Conservation (phyloP, 495 filamentous ascomycete genomes). For the Tetracladium setigerum region DNA sequence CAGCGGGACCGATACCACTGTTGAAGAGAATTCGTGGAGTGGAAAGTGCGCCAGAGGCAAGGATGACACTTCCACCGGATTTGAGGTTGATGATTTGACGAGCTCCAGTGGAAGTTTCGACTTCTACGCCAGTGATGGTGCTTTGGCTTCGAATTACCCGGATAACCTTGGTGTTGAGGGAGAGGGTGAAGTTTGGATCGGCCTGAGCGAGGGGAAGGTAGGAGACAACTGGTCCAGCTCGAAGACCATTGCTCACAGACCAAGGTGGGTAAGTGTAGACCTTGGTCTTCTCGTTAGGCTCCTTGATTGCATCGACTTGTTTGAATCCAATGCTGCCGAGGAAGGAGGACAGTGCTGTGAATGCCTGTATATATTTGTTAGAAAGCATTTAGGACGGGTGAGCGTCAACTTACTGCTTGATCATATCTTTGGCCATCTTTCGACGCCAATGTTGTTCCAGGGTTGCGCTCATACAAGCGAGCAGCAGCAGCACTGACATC, state of each 20-base stretch:
- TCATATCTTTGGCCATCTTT: conserved; percentile 59
- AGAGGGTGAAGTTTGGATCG: conserved; percentile 56
- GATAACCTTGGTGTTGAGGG: conserved; percentile 53
- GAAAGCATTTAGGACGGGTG: too few relatives aligned
- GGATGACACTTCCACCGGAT: conserved; percentile 51
- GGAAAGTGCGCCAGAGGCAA: conserved; percentile 60
- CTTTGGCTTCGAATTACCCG: conserved; percentile 54
- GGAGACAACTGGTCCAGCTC: conserved; percentile 62
- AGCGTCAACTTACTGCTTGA: conserved; percentile 26
- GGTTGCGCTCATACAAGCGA: conserved; percentile 59
- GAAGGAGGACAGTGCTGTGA: conserved; percentile 33
- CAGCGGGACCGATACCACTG: conserved; percentile 53
- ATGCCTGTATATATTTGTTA: conserved; percentile 20
- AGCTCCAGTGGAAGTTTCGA: conserved; percentile 43
- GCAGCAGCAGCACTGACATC: conserved; percentile 50
- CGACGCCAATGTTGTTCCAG: conserved; percentile 58
- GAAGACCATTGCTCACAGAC: conserved; percentile 57
- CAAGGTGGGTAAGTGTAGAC: conserved; percentile 55
- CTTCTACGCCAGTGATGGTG: conserved; percentile 58
- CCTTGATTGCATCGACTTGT: conserved; percentile 48
- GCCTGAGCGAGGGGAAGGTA: conserved; percentile 57
- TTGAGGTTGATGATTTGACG: conserved; percentile 39
- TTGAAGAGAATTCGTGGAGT: conserved; percentile 62
- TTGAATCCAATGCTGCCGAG: conserved; percentile 46
- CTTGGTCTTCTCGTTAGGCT: conserved; percentile 55